Evolutionary conservation across 192 early-diverging fungal species (phyloP).

Genomic region (Umbelopsis isabellina): DNA sequence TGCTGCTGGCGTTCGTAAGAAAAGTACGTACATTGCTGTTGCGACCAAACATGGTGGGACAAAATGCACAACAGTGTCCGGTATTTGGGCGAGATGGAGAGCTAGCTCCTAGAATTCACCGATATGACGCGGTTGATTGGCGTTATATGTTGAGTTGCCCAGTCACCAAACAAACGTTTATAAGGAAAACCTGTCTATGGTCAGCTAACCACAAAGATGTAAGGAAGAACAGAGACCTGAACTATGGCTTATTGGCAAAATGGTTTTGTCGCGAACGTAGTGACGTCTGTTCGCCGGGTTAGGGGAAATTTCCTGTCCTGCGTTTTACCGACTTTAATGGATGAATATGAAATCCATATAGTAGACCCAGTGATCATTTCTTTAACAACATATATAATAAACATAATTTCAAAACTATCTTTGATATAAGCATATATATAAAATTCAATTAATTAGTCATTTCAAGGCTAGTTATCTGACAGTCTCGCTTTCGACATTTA

Average conservation of each 20-base stretch:
- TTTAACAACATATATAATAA: background rate
- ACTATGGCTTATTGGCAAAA: background rate
- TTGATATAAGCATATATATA: background rate
- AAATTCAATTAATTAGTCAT: background rate
- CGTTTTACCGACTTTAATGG: background rate
- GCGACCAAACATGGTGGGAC: slow-evolving; percentile 9
- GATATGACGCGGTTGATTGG: background rate
- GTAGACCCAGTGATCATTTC: background rate
- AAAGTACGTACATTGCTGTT: slow-evolving; percentile 14
- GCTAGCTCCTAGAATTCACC: slow-evolving; percentile 17
- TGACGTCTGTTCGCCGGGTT: slow-evolving; percentile 5
- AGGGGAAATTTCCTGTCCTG: background rate
- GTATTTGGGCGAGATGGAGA: slow-evolving; percentile 15
- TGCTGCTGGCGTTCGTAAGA: background rate
- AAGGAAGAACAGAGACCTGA: background rate
- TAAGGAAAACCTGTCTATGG: background rate
- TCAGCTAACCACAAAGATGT: background rate
- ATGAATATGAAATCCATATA: background rate
- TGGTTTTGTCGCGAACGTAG: background rate
- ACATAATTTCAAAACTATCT: background rate
- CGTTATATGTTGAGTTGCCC: slow-evolving; percentile 2
- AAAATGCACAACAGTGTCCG: slow-evolving; percentile 5
- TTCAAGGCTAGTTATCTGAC: too few relatives aligned
- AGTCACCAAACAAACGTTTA: background rate
- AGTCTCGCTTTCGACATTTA: too few relatives aligned